Conservation (phyloP, 805 yeast genomes). For the Kodamaea fukazawae region DNA sequence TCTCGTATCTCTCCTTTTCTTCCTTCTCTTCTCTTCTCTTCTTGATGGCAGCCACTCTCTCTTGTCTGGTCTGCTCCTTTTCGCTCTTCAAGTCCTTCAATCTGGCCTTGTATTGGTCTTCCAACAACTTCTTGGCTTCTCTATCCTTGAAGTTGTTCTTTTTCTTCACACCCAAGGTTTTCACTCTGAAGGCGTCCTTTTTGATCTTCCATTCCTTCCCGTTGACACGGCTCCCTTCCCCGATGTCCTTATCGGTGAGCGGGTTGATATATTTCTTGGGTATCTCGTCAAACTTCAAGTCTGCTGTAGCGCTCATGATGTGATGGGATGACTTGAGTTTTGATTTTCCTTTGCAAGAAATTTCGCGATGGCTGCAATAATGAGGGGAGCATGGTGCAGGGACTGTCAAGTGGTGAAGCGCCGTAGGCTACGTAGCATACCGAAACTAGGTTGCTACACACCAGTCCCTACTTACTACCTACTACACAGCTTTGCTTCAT, state of each 20-base stretch:
- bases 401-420: too few species aligned
- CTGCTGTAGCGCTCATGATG: conserved; percentile 33
- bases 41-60: conserved; percentile 55
- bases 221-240: conserved; percentile 51
- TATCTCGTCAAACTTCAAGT: conserved; percentile 27
- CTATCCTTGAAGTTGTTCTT: conserved; percentile 60
- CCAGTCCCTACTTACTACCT: too few species aligned
- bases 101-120: conserved; percentile 64
- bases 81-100: conserved; percentile 75
- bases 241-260: conserved; percentile 30
- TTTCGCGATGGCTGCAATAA: too few species aligned
- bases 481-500: too few species aligned
- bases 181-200: conserved; percentile 66
- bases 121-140: conserved; percentile 62
- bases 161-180: conserved; percentile 53
- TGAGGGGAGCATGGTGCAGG: too few species aligned
- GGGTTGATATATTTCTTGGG: conserved; percentile 38
- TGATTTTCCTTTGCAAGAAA: too few species aligned
- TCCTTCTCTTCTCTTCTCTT: conserved; percentile 78
- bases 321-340: not conserved
- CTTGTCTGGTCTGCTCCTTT: conserved; percentile 58
- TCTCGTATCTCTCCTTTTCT: conserved; percentile 85
- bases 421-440: too few species aligned
- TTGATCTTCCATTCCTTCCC: conserved; percentile 73
- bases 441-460: too few species aligned